Conservation (phyloP, 2,329 filamentous ascomycete species). For the Samsoniella hepiali region DNA sequence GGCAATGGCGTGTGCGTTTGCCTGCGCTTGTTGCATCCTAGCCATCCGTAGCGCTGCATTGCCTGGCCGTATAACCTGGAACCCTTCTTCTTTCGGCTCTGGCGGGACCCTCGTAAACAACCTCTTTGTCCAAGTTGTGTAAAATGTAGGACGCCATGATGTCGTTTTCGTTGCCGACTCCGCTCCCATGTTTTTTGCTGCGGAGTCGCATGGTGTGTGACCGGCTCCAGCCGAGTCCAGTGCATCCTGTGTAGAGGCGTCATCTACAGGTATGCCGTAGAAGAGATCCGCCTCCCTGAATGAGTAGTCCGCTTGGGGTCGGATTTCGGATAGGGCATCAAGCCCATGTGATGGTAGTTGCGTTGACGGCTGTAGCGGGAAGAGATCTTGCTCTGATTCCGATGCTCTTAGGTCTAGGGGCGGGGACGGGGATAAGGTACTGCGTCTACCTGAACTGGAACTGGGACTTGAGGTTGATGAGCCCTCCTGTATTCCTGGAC, state of each 20-base stretch:
- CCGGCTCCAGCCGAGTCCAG: not conserved
- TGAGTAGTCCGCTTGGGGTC: not conserved
- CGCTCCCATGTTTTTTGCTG: not conserved
- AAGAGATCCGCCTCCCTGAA: slow-evolving; percentile 13
- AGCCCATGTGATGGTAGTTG: not conserved
- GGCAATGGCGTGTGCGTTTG: not conserved
- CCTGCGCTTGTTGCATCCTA: slow-evolving; percentile 7
- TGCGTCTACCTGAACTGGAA: not conserved
- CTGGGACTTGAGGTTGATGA: not conserved
- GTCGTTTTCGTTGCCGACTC: not conserved
- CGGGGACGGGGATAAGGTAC: not conserved
- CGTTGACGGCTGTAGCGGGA: too few relatives aligned
- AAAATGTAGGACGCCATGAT: not conserved
- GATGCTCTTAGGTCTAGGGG: not conserved
- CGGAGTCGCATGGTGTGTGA: not conserved
- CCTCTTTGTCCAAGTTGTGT: not conserved
- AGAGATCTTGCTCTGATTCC: not conserved
- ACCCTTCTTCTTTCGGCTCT: slow-evolving; percentile 1
- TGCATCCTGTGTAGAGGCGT: not conserved
- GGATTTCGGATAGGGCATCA: not conserved
- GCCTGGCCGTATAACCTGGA: slow-evolving; percentile 7
- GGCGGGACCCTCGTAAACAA: not conserved
- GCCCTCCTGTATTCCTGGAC: not conserved
- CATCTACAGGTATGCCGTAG: slow-evolving; percentile 1
- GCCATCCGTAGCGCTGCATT: slow-evolving; percentile 7